Evolutionary conservation across 306 rosid species (phyloP), one percentile per base, ranked within the genome.

Genomic region (Begonia loranthoides): DNA sequence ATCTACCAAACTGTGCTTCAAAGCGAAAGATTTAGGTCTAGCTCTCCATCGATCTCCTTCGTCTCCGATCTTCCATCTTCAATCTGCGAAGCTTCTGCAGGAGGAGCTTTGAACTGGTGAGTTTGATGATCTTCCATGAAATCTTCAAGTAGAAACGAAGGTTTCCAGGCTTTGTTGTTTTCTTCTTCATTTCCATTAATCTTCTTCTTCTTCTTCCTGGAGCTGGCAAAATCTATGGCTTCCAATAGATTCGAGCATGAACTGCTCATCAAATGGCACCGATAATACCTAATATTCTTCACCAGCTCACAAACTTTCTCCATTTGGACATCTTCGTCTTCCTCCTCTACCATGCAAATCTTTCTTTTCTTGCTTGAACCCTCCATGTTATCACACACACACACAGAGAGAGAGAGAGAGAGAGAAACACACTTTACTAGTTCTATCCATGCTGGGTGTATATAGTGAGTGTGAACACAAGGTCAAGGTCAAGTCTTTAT

Each of bases 131-230:
- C 80, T 62, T 74, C 76, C 10, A 19, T 45, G 52, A 79, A 84
- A 68, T 77, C 94, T 61, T 75, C 70, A 16, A 46, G 41, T 41
- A 62, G 59, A 66, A 79, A 83, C 54, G 59, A 59, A 6, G 85
- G 85, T 59, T 50, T 75, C 85, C 88, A 80, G 49, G 61, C 72
- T 12, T 0, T 48, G 41, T 17, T 56, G 13, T 15, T 48, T 53
- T 36, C 49, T 19, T 64, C 54, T 38, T 67, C 62, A 9, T 21
- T 72, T 15, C 9, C 51, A 2, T 1, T 36, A 0, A 10, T 7
- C 6, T 9, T n/a, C 11, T 12, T 19, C 10, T 22, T 56, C 58
- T 12, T 34, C 13, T 72, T 66, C 12, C 40, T 21, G 22, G 22
- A 2, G 22, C 22, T 19, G 22, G 22, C 3, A 19, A 19, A 19